Evolutionary conservation across 2,329 filamentous ascomycete genomes (phyloP), one percentile per base, ranked within the genome.

Genomic region (Parasarocladium wereldwijsianum): DNA sequence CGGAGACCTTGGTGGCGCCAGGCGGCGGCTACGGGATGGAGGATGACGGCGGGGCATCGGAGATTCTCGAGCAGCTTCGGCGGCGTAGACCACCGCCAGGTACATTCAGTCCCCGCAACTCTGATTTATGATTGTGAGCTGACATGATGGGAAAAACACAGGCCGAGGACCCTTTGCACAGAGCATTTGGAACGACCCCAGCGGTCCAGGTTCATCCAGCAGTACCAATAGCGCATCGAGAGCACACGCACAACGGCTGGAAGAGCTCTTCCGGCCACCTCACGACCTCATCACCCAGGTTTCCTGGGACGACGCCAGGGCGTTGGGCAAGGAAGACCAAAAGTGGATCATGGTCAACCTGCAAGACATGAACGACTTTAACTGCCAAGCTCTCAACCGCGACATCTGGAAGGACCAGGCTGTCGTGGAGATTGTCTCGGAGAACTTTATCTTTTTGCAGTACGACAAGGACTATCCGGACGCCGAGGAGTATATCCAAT

Each of bases 321-420:
- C 86, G 11, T 66, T 85, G 42, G 90, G 87, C 36, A 93, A 90
- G 49, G 80, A 85, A 26, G 67, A 76, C 17, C 76, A 84, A 60
- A 94, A 93, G 52, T 98, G 90, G 90, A 70, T 98, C 27, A 55
- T 98, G 41, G 84, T 94, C 37, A 96, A 98, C 49, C 75, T 98
- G 11, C 90, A 98, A 54, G 86, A 98, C 48, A 73, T 82, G 40
- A 81, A 81, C 20, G 76, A 93, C 44, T 98, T 98, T 51, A 81
- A 90, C 52, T 98, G 90, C 52, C 90, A 98, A 50, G 70, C 82
- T 3, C 62, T 98, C 12, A 98, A 98, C 49, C 71, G 90, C 25
- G 90, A 98, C 49, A 74, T 96, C 32, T 98, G 90, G 90, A 94
- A 94, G 55, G 80, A 94, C 42, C 54, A 69, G 12, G 67, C 75